Conservation (phyloP, 352 stramenopile genomes). For the Phytophthora nicotianae region DNA sequence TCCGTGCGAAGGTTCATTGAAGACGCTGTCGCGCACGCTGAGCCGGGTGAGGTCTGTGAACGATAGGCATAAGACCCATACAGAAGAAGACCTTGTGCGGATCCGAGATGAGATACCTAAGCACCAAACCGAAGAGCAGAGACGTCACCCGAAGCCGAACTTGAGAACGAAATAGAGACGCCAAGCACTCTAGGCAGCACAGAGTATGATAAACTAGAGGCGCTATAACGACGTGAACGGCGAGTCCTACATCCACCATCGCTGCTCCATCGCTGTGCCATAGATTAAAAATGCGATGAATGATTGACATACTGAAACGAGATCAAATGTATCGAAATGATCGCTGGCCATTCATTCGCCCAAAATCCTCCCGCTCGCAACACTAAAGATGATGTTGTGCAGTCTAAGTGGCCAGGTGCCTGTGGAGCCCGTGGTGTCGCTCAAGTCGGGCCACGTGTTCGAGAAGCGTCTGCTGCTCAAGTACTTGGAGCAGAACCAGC, state of each 20-base stretch:
- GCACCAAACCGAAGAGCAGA: constrained; percentile 51
- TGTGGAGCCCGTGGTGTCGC: constrained; percentile 78
- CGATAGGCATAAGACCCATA: constrained; percentile 72
- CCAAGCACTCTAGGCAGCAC: constrained; percentile 57
- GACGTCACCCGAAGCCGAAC: constrained; percentile 75
- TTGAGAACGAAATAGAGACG: constrained; percentile 73
- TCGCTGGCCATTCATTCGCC: constrained; percentile 13
- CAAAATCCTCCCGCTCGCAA: constrained; percentile 5
- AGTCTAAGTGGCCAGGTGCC: constrained; percentile 85
- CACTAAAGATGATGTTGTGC: constrained; percentile 65
- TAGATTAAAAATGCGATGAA: neutral
- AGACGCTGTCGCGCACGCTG: constrained; percentile 26
- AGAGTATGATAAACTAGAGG: constrained; percentile 32
- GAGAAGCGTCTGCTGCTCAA: constrained; percentile 88
- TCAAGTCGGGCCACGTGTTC: constrained; percentile 88
- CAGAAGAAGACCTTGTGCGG: constrained; percentile 75
- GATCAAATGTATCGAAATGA: constrained; percentile 8
- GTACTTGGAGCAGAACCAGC: constrained; percentile 75
- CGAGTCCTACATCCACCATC: too few relatives aligned
- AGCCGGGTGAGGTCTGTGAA: constrained; percentile 43
- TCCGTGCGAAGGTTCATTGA: constrained; percentile 6
- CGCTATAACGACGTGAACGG: too few relatives aligned
- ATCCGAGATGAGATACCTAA: constrained; percentile 69
- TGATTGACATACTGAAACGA: neutral
- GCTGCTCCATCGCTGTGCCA: too few relatives aligned